A percentile compares a stretch with the other conserved stretches of the same genome.
These are phyloP conservation scores for Gamarada debralockiae DNA, from an alignment of 495 filamentous ascomycete genomes.

Conservation along the genomic window DNA sequence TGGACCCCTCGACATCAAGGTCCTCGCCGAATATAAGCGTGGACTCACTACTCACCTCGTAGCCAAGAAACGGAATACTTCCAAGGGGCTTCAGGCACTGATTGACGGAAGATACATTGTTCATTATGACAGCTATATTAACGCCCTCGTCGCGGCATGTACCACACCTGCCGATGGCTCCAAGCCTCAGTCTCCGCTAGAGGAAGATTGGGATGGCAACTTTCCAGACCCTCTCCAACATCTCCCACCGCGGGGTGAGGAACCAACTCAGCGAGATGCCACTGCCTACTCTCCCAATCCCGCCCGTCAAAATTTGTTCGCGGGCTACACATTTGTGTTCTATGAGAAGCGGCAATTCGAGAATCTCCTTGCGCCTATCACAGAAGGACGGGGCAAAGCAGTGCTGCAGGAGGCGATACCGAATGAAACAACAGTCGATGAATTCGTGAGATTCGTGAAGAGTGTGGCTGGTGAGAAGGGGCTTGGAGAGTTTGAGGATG, in stretches of 20 bases:
- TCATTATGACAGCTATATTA: slow-evolving; percentile 62
- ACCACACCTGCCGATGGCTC: slow-evolving; percentile 27
- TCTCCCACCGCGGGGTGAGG: slow-evolving; percentile 71
- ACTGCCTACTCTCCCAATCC: slow-evolving; percentile 67
- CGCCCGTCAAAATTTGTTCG: slow-evolving; percentile 66
- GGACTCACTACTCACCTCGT: slow-evolving; percentile 82
- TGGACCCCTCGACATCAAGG: slow-evolving; percentile 84
- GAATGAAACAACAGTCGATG: slow-evolving; percentile 66
- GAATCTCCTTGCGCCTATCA: slow-evolving; percentile 67
- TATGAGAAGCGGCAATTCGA: slow-evolving; percentile 76
- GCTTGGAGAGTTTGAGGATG: slow-evolving; percentile 55
- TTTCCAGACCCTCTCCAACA: slow-evolving; percentile 75
- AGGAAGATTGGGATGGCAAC: slow-evolving; percentile 73
- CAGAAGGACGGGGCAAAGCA: slow-evolving; percentile 78
- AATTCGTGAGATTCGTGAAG: slow-evolving; percentile 75
- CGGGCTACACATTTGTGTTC: slow-evolving; percentile 87
- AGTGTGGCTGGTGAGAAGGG: slow-evolving; percentile 70
- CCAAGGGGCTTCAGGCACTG: slow-evolving; percentile 82
- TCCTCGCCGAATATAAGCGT: slow-evolving; percentile 63
- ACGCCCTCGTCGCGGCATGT: slow-evolving; percentile 68
- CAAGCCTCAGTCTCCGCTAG: slow-evolving; percentile 61
- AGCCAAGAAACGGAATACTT: slow-evolving; percentile 82
- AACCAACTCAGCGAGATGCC: slow-evolving; percentile 58
- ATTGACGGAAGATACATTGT: slow-evolving; percentile 82
- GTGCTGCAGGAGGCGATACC: slow-evolving; percentile 57